Evolutionary conservation across 805 yeast species (phyloP), one percentile per base, ranked within the genome.

Genomic region (Saturnispora saitoi): DNA sequence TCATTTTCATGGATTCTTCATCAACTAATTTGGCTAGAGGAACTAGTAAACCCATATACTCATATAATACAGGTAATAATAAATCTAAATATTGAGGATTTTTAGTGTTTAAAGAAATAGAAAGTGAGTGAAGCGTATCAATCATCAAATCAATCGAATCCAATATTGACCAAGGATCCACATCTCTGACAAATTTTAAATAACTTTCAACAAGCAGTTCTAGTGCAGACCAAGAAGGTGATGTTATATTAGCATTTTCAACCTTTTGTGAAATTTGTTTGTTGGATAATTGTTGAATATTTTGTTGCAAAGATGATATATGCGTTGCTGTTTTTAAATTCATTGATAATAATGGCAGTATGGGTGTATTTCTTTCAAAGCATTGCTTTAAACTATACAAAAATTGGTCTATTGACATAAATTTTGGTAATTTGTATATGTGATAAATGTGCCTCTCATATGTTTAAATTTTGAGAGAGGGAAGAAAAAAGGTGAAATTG

Each of bases 61-160:
- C 69, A 19, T 64, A 59, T 1, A 72, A 65, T 24, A 75, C 46
- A 2, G 65, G 54, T 10, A 76, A 55, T 24, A 77, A 48, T 49
- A 64, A 61, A 42, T 70, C 68, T 51, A 52, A 58, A 47, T 49
- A 46, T 6, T 20, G 15, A 6, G 38, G 24, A 10, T 53, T 60
- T 45, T 64, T 67, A 52, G 78, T 77, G 56, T 67, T 70, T 56
- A 78, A 69, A 4, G 81, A 76, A 8, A 71, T 60, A 2, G 80
- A 65, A 30, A 78, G 55, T 51, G 73, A 73, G 47, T 72, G 75
- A 43, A 73, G 62, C 51, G 66, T 77, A 14, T 61, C 59, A 7
- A 78, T 68, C 52, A 76, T 68, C 40, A 78, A 61, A 58, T 80
- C 86, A 51, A 78, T 78, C 1, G 82, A 76, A 32, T 71, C 71